Conservation (phyloP, 176 grass and related monocot genomes). For the Bothriochloa decipiens region DNA sequence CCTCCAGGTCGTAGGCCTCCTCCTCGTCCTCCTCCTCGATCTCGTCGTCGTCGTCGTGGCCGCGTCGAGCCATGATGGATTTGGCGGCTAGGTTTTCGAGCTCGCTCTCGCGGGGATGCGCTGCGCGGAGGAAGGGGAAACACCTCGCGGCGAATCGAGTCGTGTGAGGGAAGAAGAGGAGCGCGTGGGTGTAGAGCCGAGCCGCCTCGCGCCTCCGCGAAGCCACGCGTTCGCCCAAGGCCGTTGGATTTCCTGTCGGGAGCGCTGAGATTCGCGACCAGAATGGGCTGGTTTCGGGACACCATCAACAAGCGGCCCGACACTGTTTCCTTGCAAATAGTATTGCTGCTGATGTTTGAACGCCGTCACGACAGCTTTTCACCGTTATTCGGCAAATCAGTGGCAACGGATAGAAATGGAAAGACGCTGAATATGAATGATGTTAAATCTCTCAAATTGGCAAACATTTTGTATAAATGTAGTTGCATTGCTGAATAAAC, state of each 20-base stretch:
- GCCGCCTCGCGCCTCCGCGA: neutral
- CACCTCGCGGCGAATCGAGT: constrained; percentile 33
- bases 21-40: constrained; percentile 59
- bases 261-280: neutral
- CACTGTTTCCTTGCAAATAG: neutral
- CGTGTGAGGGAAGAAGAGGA: constrained; percentile 14
- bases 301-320: no score
- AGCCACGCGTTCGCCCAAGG: neutral
- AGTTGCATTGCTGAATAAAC: no score
- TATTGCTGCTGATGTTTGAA: neutral
- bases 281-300: neutral
- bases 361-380: neutral
- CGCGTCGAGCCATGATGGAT: constrained; percentile 78
- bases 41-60: constrained; percentile 60
- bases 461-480: neutral
- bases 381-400: no score
- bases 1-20: constrained; percentile 63
- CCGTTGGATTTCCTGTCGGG: constrained; percentile 44
- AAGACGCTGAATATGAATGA: no score
- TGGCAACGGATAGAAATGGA: no score
- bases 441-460: neutral
- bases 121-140: constrained; percentile 30
- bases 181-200: neutral
- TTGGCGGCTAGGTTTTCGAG: constrained; percentile 58
- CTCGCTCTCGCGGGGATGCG: constrained; percentile 15